A percentile compares a stretch with the other conserved stretches of the same genome.
phyloP scores from a whole-genome alignment of 768 basidiomycete species.

The Cystoderma amianthinum region DNA sequence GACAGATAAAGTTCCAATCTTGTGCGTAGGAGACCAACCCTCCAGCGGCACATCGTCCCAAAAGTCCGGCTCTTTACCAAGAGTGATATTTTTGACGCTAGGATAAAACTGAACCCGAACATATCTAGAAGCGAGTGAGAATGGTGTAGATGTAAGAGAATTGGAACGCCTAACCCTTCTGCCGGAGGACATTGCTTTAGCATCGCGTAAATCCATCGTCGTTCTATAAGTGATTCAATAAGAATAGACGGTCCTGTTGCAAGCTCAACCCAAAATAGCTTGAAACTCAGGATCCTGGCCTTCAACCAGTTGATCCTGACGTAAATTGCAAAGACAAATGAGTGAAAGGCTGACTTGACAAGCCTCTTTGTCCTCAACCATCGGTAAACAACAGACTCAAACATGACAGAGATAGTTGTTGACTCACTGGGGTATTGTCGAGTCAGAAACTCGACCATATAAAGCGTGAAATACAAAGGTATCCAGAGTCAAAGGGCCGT shows the following conservation, averaged over 20 bases:
- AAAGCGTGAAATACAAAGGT: too few relatives aligned
- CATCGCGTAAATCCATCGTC: too few relatives aligned
- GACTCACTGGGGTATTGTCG: not conserved
- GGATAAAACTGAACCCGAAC: not conserved
- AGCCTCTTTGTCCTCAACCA: not conserved
- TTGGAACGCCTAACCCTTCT: too few relatives aligned
- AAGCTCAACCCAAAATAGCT: too few relatives aligned
- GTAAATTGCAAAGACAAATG: not conserved
- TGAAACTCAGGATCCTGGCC: too few relatives aligned
- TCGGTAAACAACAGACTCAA: not conserved
- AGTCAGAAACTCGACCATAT: not conserved
- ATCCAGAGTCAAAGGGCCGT: too few relatives aligned
- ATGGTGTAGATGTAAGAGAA: too few relatives aligned
- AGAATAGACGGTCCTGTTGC: not conserved
- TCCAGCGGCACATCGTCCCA: not conserved
- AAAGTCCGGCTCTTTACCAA: not conserved
- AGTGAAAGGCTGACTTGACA: too few relatives aligned
- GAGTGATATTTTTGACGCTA: not conserved
- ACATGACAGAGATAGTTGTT: not conserved
- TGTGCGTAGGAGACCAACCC: not conserved
- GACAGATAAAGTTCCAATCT: not conserved
- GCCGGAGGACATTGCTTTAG: too few relatives aligned
- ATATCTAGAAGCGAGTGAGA: too few relatives aligned
- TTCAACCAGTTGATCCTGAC: not conserved
- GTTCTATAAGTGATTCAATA: not conserved